Evolutionary conservation across 2,329 filamentous ascomycete species (phyloP).

Genomic region (Cercospora berteroae): DNA sequence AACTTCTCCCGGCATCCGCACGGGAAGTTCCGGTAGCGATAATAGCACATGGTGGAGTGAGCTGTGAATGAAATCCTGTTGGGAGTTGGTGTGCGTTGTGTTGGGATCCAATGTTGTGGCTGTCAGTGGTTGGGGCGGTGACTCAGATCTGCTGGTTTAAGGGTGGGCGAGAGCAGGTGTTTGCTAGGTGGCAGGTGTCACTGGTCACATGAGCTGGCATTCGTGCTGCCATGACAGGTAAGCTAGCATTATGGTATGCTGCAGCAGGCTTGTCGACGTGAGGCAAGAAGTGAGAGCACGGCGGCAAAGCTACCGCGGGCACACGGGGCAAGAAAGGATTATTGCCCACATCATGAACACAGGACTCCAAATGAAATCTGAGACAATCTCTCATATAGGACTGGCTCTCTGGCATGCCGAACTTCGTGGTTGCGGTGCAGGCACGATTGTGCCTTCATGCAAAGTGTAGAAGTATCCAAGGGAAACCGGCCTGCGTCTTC

Average conservation of each 20-base stretch:
- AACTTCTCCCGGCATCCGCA: conserved; percentile 16
- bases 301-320: background rate
- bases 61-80: background rate
- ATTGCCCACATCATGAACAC: background rate
- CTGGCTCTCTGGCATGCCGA: background rate
- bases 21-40: conserved; percentile 9
- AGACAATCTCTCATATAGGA: background rate
- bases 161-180: background rate
- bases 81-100: background rate
- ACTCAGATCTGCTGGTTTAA: background rate
- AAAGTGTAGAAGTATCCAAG: background rate
- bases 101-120: conserved; percentile 2
- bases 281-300: background rate
- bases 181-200: background rate
- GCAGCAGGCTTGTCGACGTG: background rate
- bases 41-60: conserved; percentile 15
- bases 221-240: background rate
- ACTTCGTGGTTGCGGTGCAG: background rate
- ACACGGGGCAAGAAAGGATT: background rate
- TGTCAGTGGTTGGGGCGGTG: background rate
- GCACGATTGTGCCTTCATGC: background rate
- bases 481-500: background rate
- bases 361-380: no score
- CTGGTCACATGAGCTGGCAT: conserved; percentile 5
- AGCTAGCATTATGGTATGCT: background rate